Base-by-base conservation (phyloP, 2,329 filamentous ascomycete species). In the Alternaria arborescens region DNA sequence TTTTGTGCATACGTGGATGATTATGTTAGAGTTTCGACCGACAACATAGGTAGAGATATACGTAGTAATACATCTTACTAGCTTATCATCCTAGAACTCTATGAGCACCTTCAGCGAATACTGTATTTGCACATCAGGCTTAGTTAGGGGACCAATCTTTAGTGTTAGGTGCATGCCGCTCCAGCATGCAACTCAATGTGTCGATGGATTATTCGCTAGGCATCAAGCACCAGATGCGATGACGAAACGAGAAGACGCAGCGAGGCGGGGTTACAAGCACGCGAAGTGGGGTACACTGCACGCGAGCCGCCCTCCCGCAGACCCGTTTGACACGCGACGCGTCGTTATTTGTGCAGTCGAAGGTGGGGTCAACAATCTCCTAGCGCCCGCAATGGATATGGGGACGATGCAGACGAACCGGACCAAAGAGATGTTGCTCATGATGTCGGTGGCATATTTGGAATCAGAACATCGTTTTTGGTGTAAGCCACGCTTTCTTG, bases 211-310 rank as follows among this genome's bases (percentile, higher is more conserved):
- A 30, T 46, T 24, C 32, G 28, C 5, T 26, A 43, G 44, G 30
- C 38, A 40, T 24, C 36, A 22, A 24, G 14, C 18, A 50, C 28
- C 52, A 46, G 40, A n/a, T 8, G 12, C 16, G n/a, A n/a, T n/a
- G 30, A n/a, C 46, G 20, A 26, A 34, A 22, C 14, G 18, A 34
- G 2, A 5, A 24, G 34, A 28, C 18, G 24, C n/a, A 14, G 24
- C 5, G 40, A 32, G 26, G 48, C 28, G 30, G n/a, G 38, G 32
- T 12, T 16, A 38, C 52, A 43, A 50, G 24, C 44, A 12, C 50
- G 41, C 42, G 6, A 60, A 60, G 57, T 51, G 52, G 57, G 52
- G 52, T 50, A 55, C 14, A 42, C 43, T 12, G 30, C 30, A 22
- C 24, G 44, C 46, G 18, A 46, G 20, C 46, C 16, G n/a, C 32